These are phyloP conservation scores for Penicillium ochrochloron DNA, from an alignment of 495 filamentous ascomycete species.

Conservation along the genomic window DNA sequence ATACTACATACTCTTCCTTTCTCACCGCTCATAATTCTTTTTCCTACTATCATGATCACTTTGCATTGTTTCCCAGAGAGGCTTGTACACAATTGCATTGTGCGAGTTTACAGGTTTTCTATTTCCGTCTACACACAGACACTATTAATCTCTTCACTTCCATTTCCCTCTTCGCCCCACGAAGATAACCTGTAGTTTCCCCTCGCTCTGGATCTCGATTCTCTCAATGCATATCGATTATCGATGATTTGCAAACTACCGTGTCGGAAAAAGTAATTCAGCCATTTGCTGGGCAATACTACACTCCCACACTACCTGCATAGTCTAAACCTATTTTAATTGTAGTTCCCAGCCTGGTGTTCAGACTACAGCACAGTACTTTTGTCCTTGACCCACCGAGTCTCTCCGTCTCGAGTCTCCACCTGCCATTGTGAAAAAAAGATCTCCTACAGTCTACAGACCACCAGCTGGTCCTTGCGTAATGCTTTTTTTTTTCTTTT, in stretches of 20 bases:
- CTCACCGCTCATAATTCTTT: background rate
- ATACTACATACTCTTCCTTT: background rate
- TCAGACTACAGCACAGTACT: background rate
- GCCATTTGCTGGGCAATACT: background rate
- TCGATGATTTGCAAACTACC: constrained; percentile 3
- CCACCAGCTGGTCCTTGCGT: constrained; percentile 17
- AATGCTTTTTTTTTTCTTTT: background rate
- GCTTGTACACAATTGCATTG: constrained; percentile 4
- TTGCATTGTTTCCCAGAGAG: background rate
- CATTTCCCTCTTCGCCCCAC: background rate
- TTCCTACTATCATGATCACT: background rate
- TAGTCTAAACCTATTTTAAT: background rate
- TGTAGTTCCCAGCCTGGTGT: background rate
- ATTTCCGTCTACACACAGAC: background rate
- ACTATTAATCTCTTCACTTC: background rate
- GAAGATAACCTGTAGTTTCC: background rate
- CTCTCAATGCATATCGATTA: background rate
- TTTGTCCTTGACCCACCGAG: constrained; percentile 12
- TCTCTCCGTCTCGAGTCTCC: background rate
- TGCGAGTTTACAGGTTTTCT: background rate
- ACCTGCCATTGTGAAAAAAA: background rate
- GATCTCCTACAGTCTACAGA: background rate
- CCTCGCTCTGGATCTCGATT: background rate
- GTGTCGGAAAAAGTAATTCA: background rate
- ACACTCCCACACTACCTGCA: constrained; percentile 1